phyloP scores from a whole-genome alignment of 208 protist species.

The Leishmania aethiopica region DNA sequence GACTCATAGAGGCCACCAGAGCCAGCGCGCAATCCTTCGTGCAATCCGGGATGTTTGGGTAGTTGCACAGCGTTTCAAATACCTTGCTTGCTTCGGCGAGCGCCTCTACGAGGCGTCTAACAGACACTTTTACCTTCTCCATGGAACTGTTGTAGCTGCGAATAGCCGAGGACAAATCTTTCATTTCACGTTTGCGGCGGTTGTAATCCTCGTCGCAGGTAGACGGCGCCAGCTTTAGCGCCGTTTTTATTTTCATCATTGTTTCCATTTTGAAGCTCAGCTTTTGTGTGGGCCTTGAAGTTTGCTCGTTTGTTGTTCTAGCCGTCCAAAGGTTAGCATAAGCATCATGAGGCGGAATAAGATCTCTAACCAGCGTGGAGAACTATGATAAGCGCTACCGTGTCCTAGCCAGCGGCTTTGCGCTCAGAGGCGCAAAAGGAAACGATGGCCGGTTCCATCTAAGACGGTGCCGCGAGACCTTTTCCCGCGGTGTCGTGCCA shows the following conservation, averaged over 20 bases:
- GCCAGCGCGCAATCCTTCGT: conserved; percentile 32
- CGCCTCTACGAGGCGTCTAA: conserved; percentile 35
- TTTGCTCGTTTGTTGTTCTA: conserved; percentile 1
- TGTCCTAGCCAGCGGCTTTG: neutral
- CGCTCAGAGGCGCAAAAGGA: neutral
- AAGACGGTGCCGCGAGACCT: neutral
- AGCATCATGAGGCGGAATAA: neutral
- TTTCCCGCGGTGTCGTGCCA: neutral
- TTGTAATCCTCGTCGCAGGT: conserved; percentile 56
- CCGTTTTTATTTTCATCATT: conserved; percentile 46
- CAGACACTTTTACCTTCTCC: conserved; percentile 39
- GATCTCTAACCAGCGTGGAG: neutral
- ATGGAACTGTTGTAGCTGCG: conserved; percentile 47
- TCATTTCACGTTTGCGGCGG: conserved; percentile 33
- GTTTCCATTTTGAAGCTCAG: neutral
- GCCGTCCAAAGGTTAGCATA: neutral
- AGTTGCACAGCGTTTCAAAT: conserved; percentile 39
- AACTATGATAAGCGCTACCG: neutral
- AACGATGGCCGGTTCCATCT: neutral
- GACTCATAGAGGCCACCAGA: conserved; percentile 35
- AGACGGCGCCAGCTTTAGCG: conserved; percentile 42
- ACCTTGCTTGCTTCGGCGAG: conserved; percentile 36
- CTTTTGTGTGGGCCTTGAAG: conserved; percentile 2
- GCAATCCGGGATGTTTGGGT: conserved; percentile 24
- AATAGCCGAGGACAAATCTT: conserved; percentile 33